Evolutionary conservation across 148 eudicot species (phyloP).

Genomic region (Polygonum aviculare): DNA sequence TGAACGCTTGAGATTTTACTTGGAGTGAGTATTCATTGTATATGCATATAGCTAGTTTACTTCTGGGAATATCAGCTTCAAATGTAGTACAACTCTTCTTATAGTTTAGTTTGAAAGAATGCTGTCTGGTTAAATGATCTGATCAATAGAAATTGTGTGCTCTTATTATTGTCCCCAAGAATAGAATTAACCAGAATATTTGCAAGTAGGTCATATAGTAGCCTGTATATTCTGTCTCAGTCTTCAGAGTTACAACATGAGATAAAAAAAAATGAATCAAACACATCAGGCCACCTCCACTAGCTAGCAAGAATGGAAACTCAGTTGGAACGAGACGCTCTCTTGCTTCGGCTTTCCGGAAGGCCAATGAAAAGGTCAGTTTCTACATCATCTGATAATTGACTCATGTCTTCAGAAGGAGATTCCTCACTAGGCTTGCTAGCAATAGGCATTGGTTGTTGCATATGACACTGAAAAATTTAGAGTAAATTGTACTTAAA

Average conservation of each 20-base stretch:
- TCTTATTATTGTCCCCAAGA: neutral
- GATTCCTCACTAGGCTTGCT: conserved; percentile 15
- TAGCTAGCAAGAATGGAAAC: neutral
- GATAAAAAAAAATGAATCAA: neutral
- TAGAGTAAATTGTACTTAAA: neutral
- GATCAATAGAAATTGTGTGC: too few relatives aligned
- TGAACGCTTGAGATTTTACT: neutral
- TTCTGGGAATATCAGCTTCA: neutral
- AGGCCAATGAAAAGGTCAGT: conserved; percentile 16
- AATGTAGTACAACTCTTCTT: neutral
- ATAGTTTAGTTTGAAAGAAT: too few relatives aligned
- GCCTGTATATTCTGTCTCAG: neutral
- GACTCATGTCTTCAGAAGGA: conserved; percentile 12
- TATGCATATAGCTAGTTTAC: neutral
- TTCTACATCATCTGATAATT: conserved; percentile 10
- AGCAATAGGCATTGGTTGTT: conserved; percentile 12
- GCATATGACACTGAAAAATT: conserved; percentile 11
- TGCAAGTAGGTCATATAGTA: neutral
- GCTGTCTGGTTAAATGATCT: too few relatives aligned
- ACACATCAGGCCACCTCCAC: neutral
- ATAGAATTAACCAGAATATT: neutral
- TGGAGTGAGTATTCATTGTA: neutral
- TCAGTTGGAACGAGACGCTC: neutral
- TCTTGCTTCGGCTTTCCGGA: conserved; percentile 13
- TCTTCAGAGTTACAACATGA: neutral